Evolutionary conservation across 2,329 filamentous ascomycete genomes (phyloP), one percentile per base, ranked within the genome.

Genomic region (Endothia cerciana): DNA sequence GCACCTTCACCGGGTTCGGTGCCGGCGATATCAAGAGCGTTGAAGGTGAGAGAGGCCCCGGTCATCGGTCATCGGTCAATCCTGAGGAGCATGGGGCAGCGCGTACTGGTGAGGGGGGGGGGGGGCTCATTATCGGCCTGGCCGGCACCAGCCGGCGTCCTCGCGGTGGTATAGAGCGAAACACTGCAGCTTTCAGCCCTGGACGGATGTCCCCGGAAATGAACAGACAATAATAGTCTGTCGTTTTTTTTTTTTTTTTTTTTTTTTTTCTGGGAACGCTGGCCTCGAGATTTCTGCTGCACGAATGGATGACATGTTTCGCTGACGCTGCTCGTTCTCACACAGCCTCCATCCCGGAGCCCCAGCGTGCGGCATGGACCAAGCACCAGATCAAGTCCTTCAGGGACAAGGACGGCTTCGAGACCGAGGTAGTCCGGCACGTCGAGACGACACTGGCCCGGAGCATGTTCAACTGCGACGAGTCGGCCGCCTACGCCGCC

Each of bases 381-480:
- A 85, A 83, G 72, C 82, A 85, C 75, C 80, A 85, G 70, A 87
- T 87, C 63, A 81, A 85, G 71, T 88, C 87, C 67, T 97, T 97
- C 80, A 85, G 83, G 69, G 88, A 85, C 72, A 89, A 92, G 76
- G 93, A 97, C 22, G 91, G 93, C 65, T 97, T 98, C 75, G 83
- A 95, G 83, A 88, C 83, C 76, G 94, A 97, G 75, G 86, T 96
- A 65, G 93, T 99, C 70, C 90, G 90, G 71, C 95, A 99, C 82
- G 92, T 99, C 74, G 95, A 99, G 81, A 98, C 95, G 3, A 97
- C 94, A 3, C 85, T 99, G 68, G 95, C 95, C 69, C 92, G 95
- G 68, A 97, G 94, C 74, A 87, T 99, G 77, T 98, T 94, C 87
- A 99, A 99, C 80, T 99, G 95, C 80, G 94, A 99, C 82, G 95